Base-by-base conservation (phyloP, 306 rosid species). In the Hylodesmum podocarpum region DNA sequence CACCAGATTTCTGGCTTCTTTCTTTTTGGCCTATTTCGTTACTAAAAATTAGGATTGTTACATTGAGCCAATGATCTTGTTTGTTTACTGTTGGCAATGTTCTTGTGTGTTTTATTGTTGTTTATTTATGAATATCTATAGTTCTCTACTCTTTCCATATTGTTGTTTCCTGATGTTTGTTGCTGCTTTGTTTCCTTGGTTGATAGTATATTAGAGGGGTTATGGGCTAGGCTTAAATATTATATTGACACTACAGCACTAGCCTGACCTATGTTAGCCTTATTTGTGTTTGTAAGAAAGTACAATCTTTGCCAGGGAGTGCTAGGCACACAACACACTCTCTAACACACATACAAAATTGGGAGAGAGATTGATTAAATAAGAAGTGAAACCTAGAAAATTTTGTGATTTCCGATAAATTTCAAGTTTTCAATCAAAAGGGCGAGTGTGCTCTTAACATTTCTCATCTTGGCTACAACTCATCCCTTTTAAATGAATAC, bases 211-310 rank as follows among this genome's bases (percentile, higher is more conserved):
- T 74, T 18, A 61, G 39, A 44, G 34, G 1, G 33, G 67, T 29
- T 34, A 31, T 10, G 59, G 70, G 47, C 46, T 73, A 36, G 76
- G 76, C 64, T 51, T 21, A 70, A 37, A 53, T 28, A 24, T 49
- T 29, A 8, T n/a, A 55, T 39, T 40, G 27, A 33, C 15, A n/a
- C 31, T 11, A 50, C 22, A n/a, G 18, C 59, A 6, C 34, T 73
- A 44, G 55, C 22, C 25, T n/a, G 29, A 29, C 51, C 51, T 54
- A 67, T 24, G 7, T 18, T 24, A 14, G 16, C 53, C 37, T 19
- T 49, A 47, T 70, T 51, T 70, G 47, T 34, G 21, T 19, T n/a
- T n/a, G 36, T 19, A 29, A 31, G 16, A 28, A 14, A 36, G 25
- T 25, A 25, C 66, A 71, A 53, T 28, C 47, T 54, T 54, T 21